Base-by-base conservation (phyloP, 179 eudicot species). In the Sideroxylon spinosum region DNA sequence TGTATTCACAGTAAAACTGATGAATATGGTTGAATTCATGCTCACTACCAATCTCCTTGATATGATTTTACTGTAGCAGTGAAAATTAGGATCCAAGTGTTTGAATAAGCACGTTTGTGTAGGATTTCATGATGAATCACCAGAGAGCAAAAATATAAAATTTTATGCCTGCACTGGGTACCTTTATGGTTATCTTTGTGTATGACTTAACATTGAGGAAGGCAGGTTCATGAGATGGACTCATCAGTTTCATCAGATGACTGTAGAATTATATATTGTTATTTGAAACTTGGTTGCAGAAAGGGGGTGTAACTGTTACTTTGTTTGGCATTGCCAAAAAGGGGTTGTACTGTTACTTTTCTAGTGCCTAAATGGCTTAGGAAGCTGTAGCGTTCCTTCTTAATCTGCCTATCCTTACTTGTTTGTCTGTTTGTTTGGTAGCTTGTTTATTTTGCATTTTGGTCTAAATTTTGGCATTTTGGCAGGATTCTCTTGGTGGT, bases 401-500 rank as follows among this genome's bases (percentile, higher is more conserved):
- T 52, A 29, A 14, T 65, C 50, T 61, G 1, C 29, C 29, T 76
- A 4, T 70, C 20, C 49, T 68, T 70, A 50, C 53, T n/a, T 46
- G 59, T 66, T 61, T 62, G 12, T 22, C 61, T 56, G 22, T 71
- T 52, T 32, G 29, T 66, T 59, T 65, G 28, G 64, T 63, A 26
- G 32, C 53, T 56, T 53, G 50, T 44, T 64, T 44, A 49, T 75
- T 76, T 61, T 50, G 73, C 17, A 44, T 50, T 73, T 53, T 74
- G 29, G 44, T 75, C 66, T 32, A 49, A 23, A 22, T 84, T 74
- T 78, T 56, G 73, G 53, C 14, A 44, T 23, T 68, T 75, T 84
- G 77, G 82, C 94, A 96, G 99, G 99, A 96, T 87, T 96, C 99
- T 56, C 97, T 96, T 79, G 99, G 99, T 71, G 99, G 99, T 61